Evolutionary conservation across 805 yeast genomes (phyloP).

Genomic region (Pichia scutulata): DNA sequence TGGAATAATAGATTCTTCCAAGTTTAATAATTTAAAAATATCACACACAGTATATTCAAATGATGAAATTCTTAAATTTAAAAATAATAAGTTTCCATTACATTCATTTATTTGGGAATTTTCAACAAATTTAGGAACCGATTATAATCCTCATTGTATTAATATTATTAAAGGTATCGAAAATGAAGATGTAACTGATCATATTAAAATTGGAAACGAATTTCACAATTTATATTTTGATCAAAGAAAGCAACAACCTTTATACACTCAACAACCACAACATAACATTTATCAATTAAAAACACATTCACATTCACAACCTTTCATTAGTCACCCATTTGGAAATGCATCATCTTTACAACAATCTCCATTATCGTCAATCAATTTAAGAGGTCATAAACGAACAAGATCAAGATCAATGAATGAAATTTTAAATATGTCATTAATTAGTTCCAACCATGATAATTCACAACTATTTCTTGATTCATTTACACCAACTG

Average conservation of each 20-base stretch:
- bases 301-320: background rate
- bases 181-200: background rate
- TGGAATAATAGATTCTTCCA: constrained; percentile 20
- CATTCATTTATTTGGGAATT: constrained; percentile 29
- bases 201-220: background rate
- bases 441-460: background rate
- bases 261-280: background rate
- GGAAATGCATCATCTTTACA: background rate
- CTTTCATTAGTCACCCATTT: background rate
- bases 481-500: constrained; percentile 1
- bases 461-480: background rate
- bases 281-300: background rate
- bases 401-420: constrained; percentile 30
- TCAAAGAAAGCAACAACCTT: background rate
- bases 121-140: constrained; percentile 11
- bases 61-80: constrained; percentile 20
- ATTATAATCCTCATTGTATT: constrained; percentile 22
- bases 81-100: constrained; percentile 16
- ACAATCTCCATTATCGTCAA: background rate
- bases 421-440: constrained; percentile 22
- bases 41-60: constrained; percentile 24
- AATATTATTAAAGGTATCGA: constrained; percentile 11
- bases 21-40: constrained; percentile 20
- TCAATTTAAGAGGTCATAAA: constrained; percentile 23
- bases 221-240: no score